Conservation (phyloP, 164 flowering plant genomes). For the Berberis vulgaris region DNA sequence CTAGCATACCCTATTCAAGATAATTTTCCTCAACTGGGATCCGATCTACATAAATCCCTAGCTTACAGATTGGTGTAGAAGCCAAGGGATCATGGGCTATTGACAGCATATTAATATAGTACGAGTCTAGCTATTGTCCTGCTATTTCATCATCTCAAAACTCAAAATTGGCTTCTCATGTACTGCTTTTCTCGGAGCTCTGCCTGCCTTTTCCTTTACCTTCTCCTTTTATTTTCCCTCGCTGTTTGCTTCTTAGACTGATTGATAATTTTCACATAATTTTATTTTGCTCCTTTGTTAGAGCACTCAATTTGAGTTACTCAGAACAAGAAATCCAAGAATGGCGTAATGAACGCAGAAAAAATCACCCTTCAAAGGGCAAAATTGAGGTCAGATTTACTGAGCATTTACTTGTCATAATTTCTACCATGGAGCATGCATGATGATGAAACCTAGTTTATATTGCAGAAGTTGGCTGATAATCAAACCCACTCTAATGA, state of each 20-base stretch:
- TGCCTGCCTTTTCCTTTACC: background rate
- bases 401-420: background rate
- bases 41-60: too few species aligned
- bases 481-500: constrained; percentile 21
- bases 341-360: constrained; percentile 84
- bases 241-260: background rate
- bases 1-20: too few species aligned
- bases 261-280: background rate
- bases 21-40: too few species aligned
- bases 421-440: background rate
- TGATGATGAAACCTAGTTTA: constrained; percentile 7
- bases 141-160: too few species aligned
- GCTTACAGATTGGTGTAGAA: too few species aligned
- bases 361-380: constrained; percentile 53
- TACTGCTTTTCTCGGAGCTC: too few species aligned
- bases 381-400: constrained; percentile 39
- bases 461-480: constrained; percentile 37
- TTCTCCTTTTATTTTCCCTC: background rate
- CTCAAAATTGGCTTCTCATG: too few species aligned
- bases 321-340: constrained; percentile 66
- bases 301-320: constrained; percentile 39
- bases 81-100: too few species aligned
- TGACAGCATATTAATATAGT: too few species aligned
- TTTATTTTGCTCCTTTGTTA: constrained; percentile 6
- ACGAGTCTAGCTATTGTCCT: too few species aligned